phyloP scores from a whole-genome alignment of 2,329 filamentous ascomycete genomes.

The Thielaviopsis punctulata region DNA sequence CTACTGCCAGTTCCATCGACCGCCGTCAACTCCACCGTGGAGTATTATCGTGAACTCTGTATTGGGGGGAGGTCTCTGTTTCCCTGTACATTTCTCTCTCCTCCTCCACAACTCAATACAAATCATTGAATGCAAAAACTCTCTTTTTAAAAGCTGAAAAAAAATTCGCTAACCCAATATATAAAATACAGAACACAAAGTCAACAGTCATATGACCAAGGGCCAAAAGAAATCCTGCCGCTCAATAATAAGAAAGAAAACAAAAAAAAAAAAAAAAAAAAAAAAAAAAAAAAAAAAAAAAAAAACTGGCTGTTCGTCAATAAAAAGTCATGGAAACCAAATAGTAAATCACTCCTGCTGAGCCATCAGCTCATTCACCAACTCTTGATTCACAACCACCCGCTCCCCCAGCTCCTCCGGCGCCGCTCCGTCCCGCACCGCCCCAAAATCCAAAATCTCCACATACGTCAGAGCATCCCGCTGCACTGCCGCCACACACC shows the following conservation, averaged over 20 bases:
- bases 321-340: background rate
- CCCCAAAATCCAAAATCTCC: constrained; percentile 97
- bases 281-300: background rate
- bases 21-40: too few relatives aligned
- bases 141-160: too few relatives aligned
- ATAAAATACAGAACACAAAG: background rate
- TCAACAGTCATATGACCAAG: background rate
- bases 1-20: too few relatives aligned
- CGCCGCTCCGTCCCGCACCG: constrained; percentile 71
- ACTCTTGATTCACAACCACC: constrained; percentile 45
- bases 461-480: constrained; percentile 85
- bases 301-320: background rate
- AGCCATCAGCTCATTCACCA: constrained; percentile 33
- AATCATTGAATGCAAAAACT: too few relatives aligned
- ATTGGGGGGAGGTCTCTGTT: too few relatives aligned
- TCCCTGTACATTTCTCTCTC: too few relatives aligned
- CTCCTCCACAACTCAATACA: too few relatives aligned
- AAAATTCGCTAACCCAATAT: too few relatives aligned
- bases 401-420: constrained; percentile 62
- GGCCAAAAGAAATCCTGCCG: background rate
- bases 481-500: constrained; percentile 93
- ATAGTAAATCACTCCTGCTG: constrained; percentile 21
- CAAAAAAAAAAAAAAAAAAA: background rate
- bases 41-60: too few relatives aligned
- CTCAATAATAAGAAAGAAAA: background rate